phyloP scores from a whole-genome alignment of 179 eudicot genomes.

The Spinacia oleracea region DNA sequence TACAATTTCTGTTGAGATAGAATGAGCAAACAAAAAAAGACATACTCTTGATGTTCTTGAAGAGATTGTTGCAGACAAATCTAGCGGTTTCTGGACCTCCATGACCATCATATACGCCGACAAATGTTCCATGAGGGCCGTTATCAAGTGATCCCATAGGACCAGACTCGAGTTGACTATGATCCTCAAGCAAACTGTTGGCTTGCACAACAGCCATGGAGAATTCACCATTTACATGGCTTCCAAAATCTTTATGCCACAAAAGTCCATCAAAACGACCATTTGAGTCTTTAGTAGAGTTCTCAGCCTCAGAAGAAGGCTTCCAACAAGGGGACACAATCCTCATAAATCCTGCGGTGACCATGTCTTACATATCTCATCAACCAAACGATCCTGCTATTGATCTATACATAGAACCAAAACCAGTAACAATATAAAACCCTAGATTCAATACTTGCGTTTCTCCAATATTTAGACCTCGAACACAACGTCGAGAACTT shows the following conservation, averaged over 20 bases:
- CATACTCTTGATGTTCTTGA: slow-evolving; percentile 47
- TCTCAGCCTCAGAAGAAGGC: slow-evolving; percentile 36
- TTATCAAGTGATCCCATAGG: slow-evolving; percentile 32
- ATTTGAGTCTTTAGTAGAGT: slow-evolving; percentile 32
- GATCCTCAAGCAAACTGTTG: slow-evolving; percentile 48
- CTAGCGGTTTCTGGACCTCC: slow-evolving; percentile 54
- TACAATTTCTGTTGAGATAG: neutral
- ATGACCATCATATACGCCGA: slow-evolving; percentile 54
- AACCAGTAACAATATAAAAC: slow-evolving; percentile 18
- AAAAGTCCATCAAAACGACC: slow-evolving; percentile 42
- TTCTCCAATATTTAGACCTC: slow-evolving; percentile 18
- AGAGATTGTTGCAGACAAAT: slow-evolving; percentile 40
- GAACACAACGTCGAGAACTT: slow-evolving; percentile 24
- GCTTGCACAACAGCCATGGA: slow-evolving; percentile 58
- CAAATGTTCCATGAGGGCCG: slow-evolving; percentile 43
- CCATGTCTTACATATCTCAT: slow-evolving; percentile 44
- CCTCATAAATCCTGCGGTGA: slow-evolving; percentile 36
- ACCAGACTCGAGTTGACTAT: slow-evolving; percentile 51
- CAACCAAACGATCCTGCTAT: slow-evolving; percentile 46
- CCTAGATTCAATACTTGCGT: slow-evolving; percentile 20
- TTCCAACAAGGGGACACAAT: slow-evolving; percentile 53
- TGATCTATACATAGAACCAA: slow-evolving; percentile 31
- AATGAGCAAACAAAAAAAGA: neutral
- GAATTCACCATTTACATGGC: slow-evolving; percentile 44
- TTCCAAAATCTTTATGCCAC: slow-evolving; percentile 51